Evolutionary conservation across 441 rosid genomes (phyloP).

Genomic region (Mallotus japonicus): DNA sequence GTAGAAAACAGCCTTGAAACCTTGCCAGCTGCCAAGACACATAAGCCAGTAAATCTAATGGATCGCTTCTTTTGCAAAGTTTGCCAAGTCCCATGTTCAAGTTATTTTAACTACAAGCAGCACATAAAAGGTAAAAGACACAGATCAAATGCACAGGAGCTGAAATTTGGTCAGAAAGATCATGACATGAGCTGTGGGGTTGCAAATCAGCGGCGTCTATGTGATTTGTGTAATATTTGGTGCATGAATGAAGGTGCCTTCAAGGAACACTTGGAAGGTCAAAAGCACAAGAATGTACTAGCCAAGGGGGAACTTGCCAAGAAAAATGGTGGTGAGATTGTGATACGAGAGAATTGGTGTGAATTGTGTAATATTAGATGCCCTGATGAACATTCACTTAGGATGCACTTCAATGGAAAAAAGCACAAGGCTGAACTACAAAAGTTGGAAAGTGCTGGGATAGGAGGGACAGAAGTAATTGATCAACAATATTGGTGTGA

Average conservation of each 20-base stretch:
- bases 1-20: constrained; percentile 8
- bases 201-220: neutral
- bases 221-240: constrained; percentile 26
- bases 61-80: constrained; percentile 14
- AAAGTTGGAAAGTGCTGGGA: too few species aligned
- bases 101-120: constrained; percentile 19
- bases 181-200: neutral
- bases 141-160: constrained; percentile 15
- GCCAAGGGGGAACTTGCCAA: neutral
- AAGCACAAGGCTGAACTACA: too few species aligned
- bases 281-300: constrained; percentile 23
- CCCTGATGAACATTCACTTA: neutral
- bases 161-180: constrained; percentile 9
- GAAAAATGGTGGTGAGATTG: neutral
- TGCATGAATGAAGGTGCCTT: constrained; percentile 22
- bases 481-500: too few species aligned
- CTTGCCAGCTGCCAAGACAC: neutral
- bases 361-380: constrained; percentile 21
- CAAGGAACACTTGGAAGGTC: constrained; percentile 22
- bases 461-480: too few species aligned
- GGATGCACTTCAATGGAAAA: constrained; percentile 11
- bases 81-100: constrained; percentile 24
- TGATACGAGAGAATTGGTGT: constrained; percentile 10
- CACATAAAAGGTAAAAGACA: constrained; percentile 30
- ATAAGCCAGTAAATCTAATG: neutral